Evolutionary conservation across 345 rosid species (phyloP).

Genomic region (Psidium guajava): DNA sequence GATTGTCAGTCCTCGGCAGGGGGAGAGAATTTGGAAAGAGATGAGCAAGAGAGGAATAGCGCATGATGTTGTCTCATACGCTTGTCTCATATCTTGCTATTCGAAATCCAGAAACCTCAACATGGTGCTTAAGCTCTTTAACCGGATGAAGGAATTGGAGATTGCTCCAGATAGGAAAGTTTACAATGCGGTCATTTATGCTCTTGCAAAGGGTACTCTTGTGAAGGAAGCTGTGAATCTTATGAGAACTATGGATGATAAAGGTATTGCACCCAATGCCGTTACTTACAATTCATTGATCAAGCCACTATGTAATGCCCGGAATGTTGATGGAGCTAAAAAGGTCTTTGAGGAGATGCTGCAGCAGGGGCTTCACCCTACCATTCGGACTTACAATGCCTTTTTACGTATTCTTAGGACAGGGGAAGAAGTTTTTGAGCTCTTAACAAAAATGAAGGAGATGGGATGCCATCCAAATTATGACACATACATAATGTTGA

Average conservation of each 20-base stretch:
- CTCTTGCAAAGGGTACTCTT: conserved; percentile 67
- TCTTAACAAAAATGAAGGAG: conserved; percentile 63
- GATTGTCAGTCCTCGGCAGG: conserved; percentile 62
- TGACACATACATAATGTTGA: conserved; percentile 78
- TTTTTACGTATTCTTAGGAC: conserved; percentile 49
- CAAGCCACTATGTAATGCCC: conserved; percentile 67
- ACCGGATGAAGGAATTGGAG: conserved; percentile 40
- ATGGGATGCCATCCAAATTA: conserved; percentile 56
- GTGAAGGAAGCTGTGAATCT: conserved; percentile 58
- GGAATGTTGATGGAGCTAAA: conserved; percentile 51
- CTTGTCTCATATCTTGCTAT: conserved; percentile 66
- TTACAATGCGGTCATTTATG: conserved; percentile 69
- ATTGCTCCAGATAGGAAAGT: conserved; percentile 80
- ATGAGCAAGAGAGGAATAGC: conserved; percentile 54
- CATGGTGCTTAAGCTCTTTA: conserved; percentile 61
- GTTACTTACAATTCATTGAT: conserved; percentile 79
- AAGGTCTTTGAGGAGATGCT: conserved; percentile 56
- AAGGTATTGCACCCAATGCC: conserved; percentile 47
- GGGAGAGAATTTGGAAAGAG: conserved; percentile 80
- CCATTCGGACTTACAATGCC: conserved; percentile 67
- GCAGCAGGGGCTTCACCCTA: conserved; percentile 38
- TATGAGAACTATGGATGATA: conserved; percentile 66
- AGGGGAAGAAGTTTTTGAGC: conserved; percentile 62
- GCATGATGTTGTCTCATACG: conserved; percentile 68
- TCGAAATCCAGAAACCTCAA: conserved; percentile 59